A percentile compares a stretch with the other conserved stretches of the same genome.
Conservation (phyloP, 768 basidiomycete genomes). For the Daedaleopsis sinensis region DNA sequence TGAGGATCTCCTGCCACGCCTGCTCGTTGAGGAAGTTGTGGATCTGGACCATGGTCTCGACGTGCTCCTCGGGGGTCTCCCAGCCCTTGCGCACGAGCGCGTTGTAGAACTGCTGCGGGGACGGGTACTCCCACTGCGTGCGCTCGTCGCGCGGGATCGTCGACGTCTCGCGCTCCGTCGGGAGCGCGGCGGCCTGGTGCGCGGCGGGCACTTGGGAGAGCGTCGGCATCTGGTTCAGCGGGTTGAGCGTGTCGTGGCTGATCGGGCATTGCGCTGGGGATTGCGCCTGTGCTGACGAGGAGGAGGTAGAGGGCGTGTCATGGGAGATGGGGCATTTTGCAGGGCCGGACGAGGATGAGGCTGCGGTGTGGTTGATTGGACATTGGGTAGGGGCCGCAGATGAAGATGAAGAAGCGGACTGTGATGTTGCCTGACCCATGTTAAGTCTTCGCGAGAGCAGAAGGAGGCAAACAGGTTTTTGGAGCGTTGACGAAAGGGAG, state of each 20-base stretch:
- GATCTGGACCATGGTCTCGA: slow-evolving; percentile 97
- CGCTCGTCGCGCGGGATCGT: slow-evolving; percentile 77
- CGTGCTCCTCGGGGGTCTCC: slow-evolving; percentile 95
- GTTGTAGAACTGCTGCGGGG: slow-evolving; percentile 97
- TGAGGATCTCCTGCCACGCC: slow-evolving; percentile 93
- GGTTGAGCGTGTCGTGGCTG: slow-evolving; percentile 62
- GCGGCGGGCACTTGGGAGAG: slow-evolving; percentile 71
- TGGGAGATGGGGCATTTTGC: slow-evolving; percentile 45
- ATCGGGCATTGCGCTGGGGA: slow-evolving; percentile 61
- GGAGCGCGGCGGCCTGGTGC: slow-evolving; percentile 59
- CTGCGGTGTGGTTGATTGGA: slow-evolving; percentile 25
- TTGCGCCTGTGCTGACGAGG: background rate
- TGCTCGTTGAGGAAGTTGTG: slow-evolving; percentile 98
- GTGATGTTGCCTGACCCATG: slow-evolving; percentile 35
- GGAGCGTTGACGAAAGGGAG: background rate
- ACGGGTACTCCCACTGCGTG: slow-evolving; percentile 90
- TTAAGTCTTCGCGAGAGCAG: background rate
- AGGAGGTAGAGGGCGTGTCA: slow-evolving; percentile 17
- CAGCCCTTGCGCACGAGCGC: slow-evolving; percentile 94
- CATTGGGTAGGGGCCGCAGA: slow-evolving; percentile 23
- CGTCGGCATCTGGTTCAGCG: slow-evolving; percentile 86
- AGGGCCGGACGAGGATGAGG: slow-evolving; percentile 21
- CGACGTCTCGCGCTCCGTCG: slow-evolving; percentile 75
- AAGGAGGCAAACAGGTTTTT: background rate
- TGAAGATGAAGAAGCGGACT: slow-evolving; percentile 22